Conservation (phyloP, 1,284 basidiomycete genomes). For the Fomitopsis betulina region DNA sequence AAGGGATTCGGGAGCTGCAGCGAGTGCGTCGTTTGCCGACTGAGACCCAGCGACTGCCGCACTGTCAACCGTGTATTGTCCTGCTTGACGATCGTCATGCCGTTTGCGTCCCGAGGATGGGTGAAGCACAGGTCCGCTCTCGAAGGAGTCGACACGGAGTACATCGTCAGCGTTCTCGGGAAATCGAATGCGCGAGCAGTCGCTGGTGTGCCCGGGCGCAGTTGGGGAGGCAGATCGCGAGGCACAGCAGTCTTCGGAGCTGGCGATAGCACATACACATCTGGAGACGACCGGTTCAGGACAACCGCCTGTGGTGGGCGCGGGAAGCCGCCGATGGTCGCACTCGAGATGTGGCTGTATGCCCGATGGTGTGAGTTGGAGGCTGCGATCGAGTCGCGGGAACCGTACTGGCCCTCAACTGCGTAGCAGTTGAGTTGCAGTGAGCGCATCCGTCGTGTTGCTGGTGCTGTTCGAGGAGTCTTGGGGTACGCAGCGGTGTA, state of each 20-base stretch:
- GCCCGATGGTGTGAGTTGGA: background rate
- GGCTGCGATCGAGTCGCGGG: background rate
- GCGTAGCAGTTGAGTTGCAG: constrained; percentile 3
- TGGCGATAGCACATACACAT: background rate
- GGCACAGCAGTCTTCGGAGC: background rate
- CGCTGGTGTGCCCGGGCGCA: constrained; percentile 9
- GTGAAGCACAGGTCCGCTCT: constrained; percentile 21
- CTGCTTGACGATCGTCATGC: constrained; percentile 10
- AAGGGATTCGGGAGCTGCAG: constrained; percentile 19
- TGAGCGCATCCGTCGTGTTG: constrained; percentile 3
- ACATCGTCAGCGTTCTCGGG: background rate
- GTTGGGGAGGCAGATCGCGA: constrained; percentile 1
- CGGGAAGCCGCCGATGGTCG: background rate
- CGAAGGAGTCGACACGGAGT: constrained; percentile 2
- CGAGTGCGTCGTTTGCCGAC: constrained; percentile 3
- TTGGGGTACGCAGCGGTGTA: constrained; percentile 3
- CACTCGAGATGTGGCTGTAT: constrained; percentile 1
- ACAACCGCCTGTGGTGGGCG: background rate
- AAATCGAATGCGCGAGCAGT: background rate
- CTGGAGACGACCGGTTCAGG: background rate
- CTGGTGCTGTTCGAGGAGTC: background rate
- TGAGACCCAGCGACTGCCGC: constrained; percentile 13
- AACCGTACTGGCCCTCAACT: background rate
- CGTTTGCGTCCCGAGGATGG: constrained; percentile 2
- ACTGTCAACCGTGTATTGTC: constrained; percentile 17